Conservation (phyloP, 192 early-diverging fungal species). For the Backusella mclennaniae region DNA sequence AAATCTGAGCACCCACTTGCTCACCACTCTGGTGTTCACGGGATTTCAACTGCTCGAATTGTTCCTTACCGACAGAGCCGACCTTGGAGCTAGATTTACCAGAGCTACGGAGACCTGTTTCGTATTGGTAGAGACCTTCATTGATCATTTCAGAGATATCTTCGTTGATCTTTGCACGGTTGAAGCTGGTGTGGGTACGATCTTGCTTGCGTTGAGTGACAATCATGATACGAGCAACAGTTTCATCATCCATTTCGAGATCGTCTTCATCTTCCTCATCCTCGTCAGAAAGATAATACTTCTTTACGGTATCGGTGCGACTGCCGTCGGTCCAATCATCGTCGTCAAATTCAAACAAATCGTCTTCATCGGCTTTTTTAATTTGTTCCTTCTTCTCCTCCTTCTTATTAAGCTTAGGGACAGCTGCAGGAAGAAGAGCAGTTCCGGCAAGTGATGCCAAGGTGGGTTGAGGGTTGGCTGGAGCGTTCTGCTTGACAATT, state of each 20-base stretch:
- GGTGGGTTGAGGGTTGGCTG: constrained; percentile 17
- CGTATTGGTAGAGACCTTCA: constrained; percentile 93
- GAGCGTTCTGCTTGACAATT: constrained; percentile 13
- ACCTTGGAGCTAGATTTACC: constrained; percentile 54
- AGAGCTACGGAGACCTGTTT: constrained; percentile 53
- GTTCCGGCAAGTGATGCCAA: constrained; percentile 28
- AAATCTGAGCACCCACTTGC: constrained; percentile 12
- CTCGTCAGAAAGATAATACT: constrained; percentile 43
- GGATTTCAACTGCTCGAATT: constrained; percentile 55
- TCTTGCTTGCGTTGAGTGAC: constrained; percentile 81
- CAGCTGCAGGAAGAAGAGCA: not conserved
- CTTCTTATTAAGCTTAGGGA: constrained; percentile 3
- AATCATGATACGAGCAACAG: constrained; percentile 84
- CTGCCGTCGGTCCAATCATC: constrained; percentile 68
- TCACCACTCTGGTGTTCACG: constrained; percentile 26
- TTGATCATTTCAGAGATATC: constrained; percentile 92
- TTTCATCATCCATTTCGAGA: constrained; percentile 89
- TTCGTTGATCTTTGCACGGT: constrained; percentile 74
- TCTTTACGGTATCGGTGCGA: constrained; percentile 46
- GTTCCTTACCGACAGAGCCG: constrained; percentile 54
- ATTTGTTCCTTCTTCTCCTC: not conserved
- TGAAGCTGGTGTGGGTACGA: constrained; percentile 71
- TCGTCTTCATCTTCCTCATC: constrained; percentile 68
- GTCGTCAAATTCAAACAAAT: constrained; percentile 80
- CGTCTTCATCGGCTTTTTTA: constrained; percentile 54